Base-by-base conservation (phyloP, 331 rosid species). In the Malus hybrid region DNA sequence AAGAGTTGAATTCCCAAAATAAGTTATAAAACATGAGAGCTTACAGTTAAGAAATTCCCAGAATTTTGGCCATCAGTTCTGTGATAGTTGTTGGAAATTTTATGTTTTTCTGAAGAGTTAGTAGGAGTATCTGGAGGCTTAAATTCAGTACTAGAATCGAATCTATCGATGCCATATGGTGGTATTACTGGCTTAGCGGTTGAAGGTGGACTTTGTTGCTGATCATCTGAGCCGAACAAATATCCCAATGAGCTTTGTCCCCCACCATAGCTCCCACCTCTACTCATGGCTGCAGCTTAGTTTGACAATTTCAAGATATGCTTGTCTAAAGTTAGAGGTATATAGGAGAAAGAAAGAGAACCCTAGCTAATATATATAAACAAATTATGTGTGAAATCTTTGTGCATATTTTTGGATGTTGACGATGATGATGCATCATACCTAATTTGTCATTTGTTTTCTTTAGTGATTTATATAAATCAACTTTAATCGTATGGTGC, bases 221-320 rank as follows among this genome's bases (percentile, higher is more conserved):
- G 64, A 59, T 59, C 87, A 71, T 85, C 91, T n/a, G 88, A 81
- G 10, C 89, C 82, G 75, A 89, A 89, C 15, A 87, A 89, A 36
- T 87, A 89, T 36, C 91, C 91, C 83, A 89, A 78, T 0, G 91
- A 89, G 62, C 93, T 89, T 19, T 78, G 86, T 33, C 93, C 93
- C 3, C 93, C 91, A n/a, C 91, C 93, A 29, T 19, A 78, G 83
- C 89, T 86, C 72, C 70, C 88, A 18, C 93, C 93, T 87, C 93
- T 85, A 74, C 88, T 89, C 93, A 85, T 89, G 69, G 29, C 28
- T 71, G 31, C 63, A 69, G 36, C 33, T 54, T 54, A 19, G 1
- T 16, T 54, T 54, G 24, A 54, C 10, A n/a, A 54, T 54, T 18
- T 32, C 75, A 29, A 80, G 85, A 80, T 80, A 74, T 61, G 20